Evolutionary conservation across 257 asterid genomes (phyloP).

Genomic region (Solanum raphanifolium): DNA sequence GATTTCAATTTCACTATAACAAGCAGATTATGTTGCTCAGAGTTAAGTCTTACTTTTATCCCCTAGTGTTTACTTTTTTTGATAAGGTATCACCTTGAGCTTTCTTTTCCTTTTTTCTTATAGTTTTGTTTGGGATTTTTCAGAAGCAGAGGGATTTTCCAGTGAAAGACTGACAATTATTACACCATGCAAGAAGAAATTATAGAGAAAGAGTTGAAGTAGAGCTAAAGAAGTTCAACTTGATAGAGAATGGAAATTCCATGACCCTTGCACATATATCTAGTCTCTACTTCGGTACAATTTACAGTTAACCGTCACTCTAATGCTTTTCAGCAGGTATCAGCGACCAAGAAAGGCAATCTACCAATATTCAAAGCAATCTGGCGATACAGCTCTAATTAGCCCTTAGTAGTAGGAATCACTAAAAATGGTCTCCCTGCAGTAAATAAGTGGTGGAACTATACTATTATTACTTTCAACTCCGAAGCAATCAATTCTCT

Average conservation of each 20-base stretch:
- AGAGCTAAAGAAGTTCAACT: not conserved
- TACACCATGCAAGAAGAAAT: not conserved
- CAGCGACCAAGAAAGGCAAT: not conserved
- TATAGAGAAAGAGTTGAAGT: not conserved
- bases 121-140: not conserved
- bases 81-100: not conserved
- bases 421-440: not conserved
- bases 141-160: not conserved
- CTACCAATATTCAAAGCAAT: not conserved
- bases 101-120: not conserved
- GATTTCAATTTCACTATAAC: not conserved
- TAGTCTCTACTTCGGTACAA: not conserved
- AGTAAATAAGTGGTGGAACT: not conserved
- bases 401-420: not conserved
- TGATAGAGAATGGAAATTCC: not conserved
- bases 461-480: not conserved
- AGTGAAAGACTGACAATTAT: not conserved
- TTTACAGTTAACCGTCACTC: not conserved
- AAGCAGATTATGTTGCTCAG: not conserved
- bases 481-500: not conserved
- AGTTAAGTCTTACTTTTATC: not conserved
- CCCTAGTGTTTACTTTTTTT: not conserved
- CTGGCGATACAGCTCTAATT: not conserved
- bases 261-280: not conserved
- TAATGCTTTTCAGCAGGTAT: not conserved